A percentile compares a stretch with the other conserved stretches of the same genome.
Evolutionary conservation across 805 yeast genomes (phyloP).

Genomic region (Lipomyces mesembrius): DNA sequence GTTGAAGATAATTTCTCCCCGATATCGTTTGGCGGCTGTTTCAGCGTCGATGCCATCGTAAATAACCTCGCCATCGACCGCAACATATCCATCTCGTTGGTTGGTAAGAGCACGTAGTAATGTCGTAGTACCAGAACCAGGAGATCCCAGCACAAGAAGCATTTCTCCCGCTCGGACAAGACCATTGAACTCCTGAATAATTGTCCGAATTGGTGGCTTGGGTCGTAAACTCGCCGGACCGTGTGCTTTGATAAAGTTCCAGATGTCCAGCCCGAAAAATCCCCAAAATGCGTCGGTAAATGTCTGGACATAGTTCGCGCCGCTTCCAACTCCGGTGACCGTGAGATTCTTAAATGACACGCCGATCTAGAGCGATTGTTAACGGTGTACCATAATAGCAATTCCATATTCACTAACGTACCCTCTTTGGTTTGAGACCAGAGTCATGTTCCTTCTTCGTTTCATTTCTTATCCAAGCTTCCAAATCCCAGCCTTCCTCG

Average conservation of each 20-base stretch:
- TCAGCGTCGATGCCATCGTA: conserved; percentile 66
- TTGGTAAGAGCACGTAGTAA: conserved; percentile 61
- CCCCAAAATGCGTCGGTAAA: conserved; percentile 17
- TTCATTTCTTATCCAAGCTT: conserved; percentile 16
- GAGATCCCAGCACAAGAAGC: conserved; percentile 71
- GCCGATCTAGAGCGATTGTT: conserved; percentile 8
- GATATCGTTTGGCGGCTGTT: conserved; percentile 62
- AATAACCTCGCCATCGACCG: conserved; percentile 58
- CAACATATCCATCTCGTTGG: conserved; percentile 33
- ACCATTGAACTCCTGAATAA: conserved; percentile 43
- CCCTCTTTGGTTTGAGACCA: conserved; percentile 12
- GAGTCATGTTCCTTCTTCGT: conserved; percentile 5
- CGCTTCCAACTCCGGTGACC: conserved; percentile 15
- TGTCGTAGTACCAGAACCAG: conserved; percentile 66
- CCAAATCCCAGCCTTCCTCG: conserved; percentile 13
- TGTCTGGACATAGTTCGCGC: conserved; percentile 10
- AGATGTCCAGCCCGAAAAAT: conserved; percentile 8
- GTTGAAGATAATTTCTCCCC: conserved; percentile 73
- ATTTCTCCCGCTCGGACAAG: conserved; percentile 66
- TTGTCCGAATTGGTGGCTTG: conserved; percentile 35
- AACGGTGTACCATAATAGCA: neutral
- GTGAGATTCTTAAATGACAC: conserved; percentile 15
- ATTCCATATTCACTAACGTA: neutral
- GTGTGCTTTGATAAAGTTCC: neutral
- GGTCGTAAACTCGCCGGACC: conserved; percentile 11